Evolutionary conservation across 176 grass and related monocot species (phyloP).

Genomic region (Pharus latifolius): DNA sequence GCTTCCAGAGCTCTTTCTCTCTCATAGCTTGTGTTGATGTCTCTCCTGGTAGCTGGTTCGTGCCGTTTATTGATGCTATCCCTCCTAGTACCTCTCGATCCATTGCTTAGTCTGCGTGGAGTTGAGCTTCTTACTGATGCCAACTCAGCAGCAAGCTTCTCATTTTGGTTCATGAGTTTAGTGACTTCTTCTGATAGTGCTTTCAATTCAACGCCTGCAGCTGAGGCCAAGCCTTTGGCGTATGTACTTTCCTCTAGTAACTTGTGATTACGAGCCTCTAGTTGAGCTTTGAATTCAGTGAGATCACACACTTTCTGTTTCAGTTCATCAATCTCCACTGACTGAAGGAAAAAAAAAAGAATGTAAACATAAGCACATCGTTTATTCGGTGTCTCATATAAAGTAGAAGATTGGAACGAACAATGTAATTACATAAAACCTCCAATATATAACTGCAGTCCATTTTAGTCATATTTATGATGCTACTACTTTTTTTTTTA

Average conservation of each 20-base stretch:
- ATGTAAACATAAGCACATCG: background rate
- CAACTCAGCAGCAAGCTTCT: conserved; percentile 75
- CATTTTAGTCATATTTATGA: background rate
- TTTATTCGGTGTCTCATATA: background rate
- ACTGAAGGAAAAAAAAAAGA: conserved; percentile 21
- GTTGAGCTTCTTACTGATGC: conserved; percentile 51
- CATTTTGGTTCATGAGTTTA: conserved; percentile 99
- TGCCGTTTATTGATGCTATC: conserved; percentile 56
- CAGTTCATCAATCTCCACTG: conserved; percentile 55
- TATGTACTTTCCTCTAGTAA: conserved; percentile 89
- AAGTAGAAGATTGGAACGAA: background rate
- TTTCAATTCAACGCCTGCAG: conserved; percentile 95
- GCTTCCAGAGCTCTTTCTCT: conserved; percentile 58
- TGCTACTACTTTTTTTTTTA: too few species aligned
- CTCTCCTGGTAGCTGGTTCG: conserved; percentile 58
- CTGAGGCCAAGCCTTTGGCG: conserved; percentile 90
- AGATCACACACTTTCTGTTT: conserved; percentile 63
- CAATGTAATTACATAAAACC: background rate
- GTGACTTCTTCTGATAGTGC: conserved; percentile 96
- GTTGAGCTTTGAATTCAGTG: conserved; percentile 53
- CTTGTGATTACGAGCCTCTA: conserved; percentile 78
- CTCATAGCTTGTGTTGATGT: conserved; percentile 43
- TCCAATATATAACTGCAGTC: background rate
- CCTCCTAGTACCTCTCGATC: conserved; percentile 48
- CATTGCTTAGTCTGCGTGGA: conserved; percentile 65